Base-by-base conservation (phyloP, 805 yeast species). In the Candida sphagnicola region DNA sequence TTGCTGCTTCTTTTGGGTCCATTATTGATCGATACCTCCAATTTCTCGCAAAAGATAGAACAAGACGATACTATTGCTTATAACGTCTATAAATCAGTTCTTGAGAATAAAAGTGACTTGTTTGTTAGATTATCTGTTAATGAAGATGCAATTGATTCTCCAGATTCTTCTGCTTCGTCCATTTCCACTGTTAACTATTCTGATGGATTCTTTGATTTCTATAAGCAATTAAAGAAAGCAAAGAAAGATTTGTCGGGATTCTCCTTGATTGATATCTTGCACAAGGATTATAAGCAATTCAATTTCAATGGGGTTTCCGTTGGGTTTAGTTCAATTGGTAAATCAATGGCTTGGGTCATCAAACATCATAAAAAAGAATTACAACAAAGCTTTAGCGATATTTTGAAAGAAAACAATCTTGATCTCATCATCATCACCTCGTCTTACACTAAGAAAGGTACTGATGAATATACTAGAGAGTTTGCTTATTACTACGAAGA, bases 211-310 rank as follows among this genome's bases (percentile, higher is more conserved):
- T 19, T 15, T 6, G 35, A 23, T 5, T 51, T 49, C 37, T 61
- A 54, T 44, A 47, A 50, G 28, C 41, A 38, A 25, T 48, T 67
- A 40, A 68, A 68, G 45, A 45, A 49, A 2, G 78, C 80, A 14
- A 90, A 88, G 55, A 72, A 72, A 40, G 77, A 86, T 51, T 64
- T 90, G 26, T 55, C 58, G 2, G 89, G 87, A 0, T 66, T 93
- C 26, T 51, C 75, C 1, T 57, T 79, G 4, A 49, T 49, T 4
- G 95, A 88, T 37, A 59, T 93, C 5, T 63, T 93, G 28, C 66
- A 81, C 32, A 90, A 89, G 57, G 99, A 91, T 56, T 91, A 85
- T 61, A 91, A 91, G 55, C 78, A 78, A 51, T 89, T 83, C 64
- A 59, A 53, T 4, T 68, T 70, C 37, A 67, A 59, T 8, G 59